Evolutionary conservation across 768 basidiomycete genomes (phyloP), one percentile per base, ranked within the genome.

Genomic region (Pholiota molesta): DNA sequence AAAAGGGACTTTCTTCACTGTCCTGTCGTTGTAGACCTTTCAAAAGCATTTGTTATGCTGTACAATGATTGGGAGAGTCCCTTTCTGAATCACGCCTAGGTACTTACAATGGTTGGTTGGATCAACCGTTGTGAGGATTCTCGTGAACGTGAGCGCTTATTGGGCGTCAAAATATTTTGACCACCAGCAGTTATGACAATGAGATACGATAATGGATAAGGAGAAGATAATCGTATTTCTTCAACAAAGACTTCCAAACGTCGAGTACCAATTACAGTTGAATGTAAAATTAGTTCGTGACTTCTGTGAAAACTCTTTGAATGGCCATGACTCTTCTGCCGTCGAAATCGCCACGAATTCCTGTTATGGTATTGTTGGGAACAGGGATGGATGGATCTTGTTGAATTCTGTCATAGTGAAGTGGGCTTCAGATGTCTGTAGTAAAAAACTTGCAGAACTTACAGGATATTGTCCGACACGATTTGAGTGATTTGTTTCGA

Each of bases 391-490:
- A 35, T 1, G 47, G 19, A 28, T 49, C 57, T 28, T 58, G 57
- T 16, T 58, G 33, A 17, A 58, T 51, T 9, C 57, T 58, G 33
- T 58, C 2, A 8, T 29, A 39, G 21, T 3, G 17, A 23, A 19
- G 7, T 16, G 2, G 23, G 14, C 26, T 4, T 57, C 28, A 19
- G 10, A 17, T 31, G 6, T n/a, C 23, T 17, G 11, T 2, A 4
- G 16, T 23, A n/a, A 29, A 5, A n/a, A n/a, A 9, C 26, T 17
- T 26, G 37, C 16, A 8, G 33, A 23, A 37, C 57, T 58, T 39
- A 58, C 57, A 58, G 21, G 16, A 58, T n/a, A 29, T 80, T 81
- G 51, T 58, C 47, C 77, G 37, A 14, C 77, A 79, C 3, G 78
- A 74, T 58, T 13, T 51, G 45, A 1, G 59, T 72, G 19, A 72